Evolutionary conservation across 345 rosid genomes (phyloP).

Genomic region (Hevea brasiliensis): DNA sequence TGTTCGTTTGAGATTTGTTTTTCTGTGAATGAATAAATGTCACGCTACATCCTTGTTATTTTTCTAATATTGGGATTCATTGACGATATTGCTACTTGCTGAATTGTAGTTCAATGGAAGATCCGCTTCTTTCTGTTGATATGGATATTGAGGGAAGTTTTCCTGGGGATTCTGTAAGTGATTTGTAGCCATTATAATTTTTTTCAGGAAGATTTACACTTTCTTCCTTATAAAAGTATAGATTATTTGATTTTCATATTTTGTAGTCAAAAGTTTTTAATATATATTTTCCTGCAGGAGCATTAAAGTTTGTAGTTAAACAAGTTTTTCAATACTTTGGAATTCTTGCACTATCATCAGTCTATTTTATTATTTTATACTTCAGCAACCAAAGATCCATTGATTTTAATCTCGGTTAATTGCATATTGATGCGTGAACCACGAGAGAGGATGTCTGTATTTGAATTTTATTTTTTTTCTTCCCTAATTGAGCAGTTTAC

Average conservation of each 20-base stretch:
- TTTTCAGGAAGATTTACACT: background rate
- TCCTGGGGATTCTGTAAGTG: conserved; percentile 43
- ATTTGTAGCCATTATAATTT: conserved; percentile 1
- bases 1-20: background rate
- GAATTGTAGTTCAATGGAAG: conserved; percentile 61
- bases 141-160: conserved; percentile 45
- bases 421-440: background rate
- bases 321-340: background rate
- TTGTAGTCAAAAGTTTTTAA: background rate
- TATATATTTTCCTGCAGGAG: background rate
- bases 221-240: background rate
- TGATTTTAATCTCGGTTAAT: background rate
- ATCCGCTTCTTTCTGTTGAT: conserved; percentile 46
- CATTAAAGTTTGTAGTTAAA: background rate
- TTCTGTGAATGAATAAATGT: background rate
- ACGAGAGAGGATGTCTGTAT: background rate
- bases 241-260: background rate
- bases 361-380: background rate
- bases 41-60: background rate
- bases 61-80: conserved; percentile 9
- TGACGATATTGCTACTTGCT: conserved; percentile 20
- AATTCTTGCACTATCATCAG: background rate
- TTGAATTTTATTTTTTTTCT: background rate
- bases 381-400: background rate
- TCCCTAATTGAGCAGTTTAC: background rate